Evolutionary conservation across 352 stramenopile genomes (phyloP), one percentile per base, ranked within the genome.

Genomic region (Globisporangium rhizosaccharum): DNA sequence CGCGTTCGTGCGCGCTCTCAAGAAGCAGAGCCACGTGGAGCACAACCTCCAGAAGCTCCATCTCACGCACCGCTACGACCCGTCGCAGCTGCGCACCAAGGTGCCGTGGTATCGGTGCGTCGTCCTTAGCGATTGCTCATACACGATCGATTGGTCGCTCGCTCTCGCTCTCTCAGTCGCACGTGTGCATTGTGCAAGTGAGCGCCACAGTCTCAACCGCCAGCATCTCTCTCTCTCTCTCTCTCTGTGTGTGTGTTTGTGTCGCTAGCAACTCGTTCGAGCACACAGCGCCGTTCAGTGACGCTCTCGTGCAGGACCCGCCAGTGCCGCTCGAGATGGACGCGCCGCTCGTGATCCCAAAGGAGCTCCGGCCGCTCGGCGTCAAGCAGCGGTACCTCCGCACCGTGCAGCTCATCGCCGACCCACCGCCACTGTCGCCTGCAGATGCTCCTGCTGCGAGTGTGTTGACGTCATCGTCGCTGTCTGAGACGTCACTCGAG

Each of bases 81-180:
- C 59, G 15, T 30, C 33, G 25, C 44, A 56, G 30, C 58, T 68
- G 6, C 57, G 62, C 17, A 67, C 44, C 30, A 82, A 82, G 56
- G 70, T 88, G 25, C 65, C 79, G 3, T 90, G 80, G 80, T 90
- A 90, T 53, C 74, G 78, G 80, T 90, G 67, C 18, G 73, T 67
- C 15, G 14, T n/a, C 25, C 14, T 9, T 14, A 51, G 47, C n/a
- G 23, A 37, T 6, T 23, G 23, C 23, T 23, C 23, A 23, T 23
- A 23, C 23, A 23, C 23, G 23, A 23, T 23, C 23, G 23, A 23
- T 23, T 23, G 23, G 23, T 23, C 10, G 47, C 33, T 39, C 33
- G 9, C 33, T 28, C 30, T 45, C 30, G 14, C 36, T 47, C 20
- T 57, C n/a, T 11, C n/a, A 42, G 20, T 50, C 11, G 23, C 17